A percentile compares a stretch with the other conserved stretches of the same genome.
Conservation (phyloP, 2,329 filamentous ascomycete species). For the Intubia oerlemansii region DNA sequence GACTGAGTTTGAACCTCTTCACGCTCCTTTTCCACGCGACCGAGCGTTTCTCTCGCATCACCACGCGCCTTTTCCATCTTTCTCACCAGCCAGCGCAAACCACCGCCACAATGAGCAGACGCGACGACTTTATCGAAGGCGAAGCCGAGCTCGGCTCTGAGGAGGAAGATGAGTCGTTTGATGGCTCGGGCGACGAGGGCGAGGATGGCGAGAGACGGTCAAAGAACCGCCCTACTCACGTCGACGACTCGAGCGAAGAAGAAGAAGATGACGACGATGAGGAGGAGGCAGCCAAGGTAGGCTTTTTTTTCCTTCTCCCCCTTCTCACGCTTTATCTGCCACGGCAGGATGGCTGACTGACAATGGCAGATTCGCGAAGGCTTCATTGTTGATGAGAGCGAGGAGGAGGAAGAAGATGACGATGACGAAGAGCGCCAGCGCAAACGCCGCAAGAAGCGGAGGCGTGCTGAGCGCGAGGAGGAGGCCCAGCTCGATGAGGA, state of each 20-base stretch:
- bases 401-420: slow-evolving; percentile 46
- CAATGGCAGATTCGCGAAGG: slow-evolving; percentile 68
- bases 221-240: slow-evolving; percentile 19
- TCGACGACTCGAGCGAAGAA: slow-evolving; percentile 79
- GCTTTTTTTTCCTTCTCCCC: no score
- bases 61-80: no score
- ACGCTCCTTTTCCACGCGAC: no score
- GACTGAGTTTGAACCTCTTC: no score
- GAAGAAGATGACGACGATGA: slow-evolving; percentile 85
- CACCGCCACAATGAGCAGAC: slow-evolving; percentile 32
- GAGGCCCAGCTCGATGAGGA: slow-evolving; percentile 89
- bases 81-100: no score
- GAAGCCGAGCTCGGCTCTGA: slow-evolving; percentile 74
- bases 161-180: slow-evolving; percentile 65
- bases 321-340: no score
- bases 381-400: slow-evolving; percentile 88
- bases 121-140: slow-evolving; percentile 62
- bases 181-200: slow-evolving; percentile 63
- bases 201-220: slow-evolving; percentile 39
- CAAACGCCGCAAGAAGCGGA: slow-evolving; percentile 55
- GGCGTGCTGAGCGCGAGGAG: slow-evolving; percentile 53
- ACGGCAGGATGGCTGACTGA: no score
- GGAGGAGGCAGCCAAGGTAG: slow-evolving; percentile 57
- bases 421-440: slow-evolving; percentile 31
- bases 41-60: no score